Percentiles rank a stretch among this genome's conserved stretches.
Evolutionary conservation across 306 rosid species (phyloP).

Genomic region (Sesbania bispinosa): DNA sequence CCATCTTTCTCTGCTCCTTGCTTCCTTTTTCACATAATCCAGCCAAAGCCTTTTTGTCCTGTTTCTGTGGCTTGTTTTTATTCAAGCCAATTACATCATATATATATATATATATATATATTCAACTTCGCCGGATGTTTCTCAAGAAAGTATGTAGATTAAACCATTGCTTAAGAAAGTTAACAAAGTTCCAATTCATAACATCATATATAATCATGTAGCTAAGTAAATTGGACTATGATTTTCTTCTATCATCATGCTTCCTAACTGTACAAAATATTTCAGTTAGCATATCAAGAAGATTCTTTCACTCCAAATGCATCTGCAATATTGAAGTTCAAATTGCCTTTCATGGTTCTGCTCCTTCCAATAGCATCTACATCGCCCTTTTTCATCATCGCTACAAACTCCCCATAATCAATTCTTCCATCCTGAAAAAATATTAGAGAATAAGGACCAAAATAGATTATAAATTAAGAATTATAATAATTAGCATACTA

Average conservation of each 20-base stretch:
- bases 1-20: neutral
- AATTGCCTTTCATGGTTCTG: constrained; percentile 65
- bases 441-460: neutral
- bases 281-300: constrained; percentile 33
- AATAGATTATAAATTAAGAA: neutral
- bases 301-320: constrained; percentile 63
- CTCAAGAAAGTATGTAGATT: neutral
- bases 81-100: neutral
- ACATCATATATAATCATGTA: constrained; percentile 13
- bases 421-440: constrained; percentile 77
- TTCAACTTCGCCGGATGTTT: neutral
- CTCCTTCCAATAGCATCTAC: constrained; percentile 49
- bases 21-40: neutral
- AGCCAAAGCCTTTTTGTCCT: neutral
- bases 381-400: constrained; percentile 86
- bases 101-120: too few relatives aligned
- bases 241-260: constrained; percentile 27
- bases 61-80: neutral
- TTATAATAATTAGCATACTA: too few relatives aligned
- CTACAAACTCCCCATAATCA: constrained; percentile 78
- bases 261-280: constrained; percentile 37
- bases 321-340: constrained; percentile 73
- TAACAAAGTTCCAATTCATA: constrained; percentile 10
- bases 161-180: constrained; percentile 19
- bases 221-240: constrained; percentile 11